A percentile compares a stretch with the other conserved stretches of the same genome.
These are phyloP conservation scores for Thielaviopsis cerberus DNA, from an alignment of 2,329 filamentous ascomycete species.

Conservation along the genomic window DNA sequence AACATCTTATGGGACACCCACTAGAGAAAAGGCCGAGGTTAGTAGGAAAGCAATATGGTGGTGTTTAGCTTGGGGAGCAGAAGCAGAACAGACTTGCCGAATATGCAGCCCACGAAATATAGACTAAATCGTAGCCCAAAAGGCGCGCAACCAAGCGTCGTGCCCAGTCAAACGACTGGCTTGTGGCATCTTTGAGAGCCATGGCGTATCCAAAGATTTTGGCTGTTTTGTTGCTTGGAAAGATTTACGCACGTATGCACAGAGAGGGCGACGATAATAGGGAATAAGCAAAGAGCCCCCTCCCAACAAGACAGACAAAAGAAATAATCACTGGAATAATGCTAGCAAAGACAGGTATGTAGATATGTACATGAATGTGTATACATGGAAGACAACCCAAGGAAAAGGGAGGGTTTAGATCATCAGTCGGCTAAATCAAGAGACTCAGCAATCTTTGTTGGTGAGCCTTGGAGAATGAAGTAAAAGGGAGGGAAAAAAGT, in stretches of 20 bases:
- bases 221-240: too few species aligned
- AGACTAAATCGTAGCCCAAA: slow-evolving; percentile 7
- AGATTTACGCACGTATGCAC: not conserved
- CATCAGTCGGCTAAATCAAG: too few species aligned
- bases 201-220: not conserved
- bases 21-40: not conserved
- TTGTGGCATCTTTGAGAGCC: not conserved
- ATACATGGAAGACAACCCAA: too few species aligned
- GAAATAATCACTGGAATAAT: not conserved
- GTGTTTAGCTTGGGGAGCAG: not conserved
- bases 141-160: not conserved
- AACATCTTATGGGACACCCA: slow-evolving; percentile 7
- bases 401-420: too few species aligned
- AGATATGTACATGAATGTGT: not conserved
- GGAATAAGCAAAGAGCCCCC: not conserved
- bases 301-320: not conserved
- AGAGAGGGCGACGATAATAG: not conserved
- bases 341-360: not conserved
- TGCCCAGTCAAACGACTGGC: slow-evolving; percentile 1
- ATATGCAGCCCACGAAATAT: not conserved
- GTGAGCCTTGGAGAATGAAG: too few species aligned
- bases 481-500: too few species aligned
- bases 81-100: not conserved
- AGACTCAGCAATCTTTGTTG: too few species aligned
- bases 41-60: not conserved